A percentile compares a stretch with the other conserved stretches of the same genome.
Conservation (phyloP, 1,284 basidiomycete species). For the Amylostereum chailletii region DNA sequence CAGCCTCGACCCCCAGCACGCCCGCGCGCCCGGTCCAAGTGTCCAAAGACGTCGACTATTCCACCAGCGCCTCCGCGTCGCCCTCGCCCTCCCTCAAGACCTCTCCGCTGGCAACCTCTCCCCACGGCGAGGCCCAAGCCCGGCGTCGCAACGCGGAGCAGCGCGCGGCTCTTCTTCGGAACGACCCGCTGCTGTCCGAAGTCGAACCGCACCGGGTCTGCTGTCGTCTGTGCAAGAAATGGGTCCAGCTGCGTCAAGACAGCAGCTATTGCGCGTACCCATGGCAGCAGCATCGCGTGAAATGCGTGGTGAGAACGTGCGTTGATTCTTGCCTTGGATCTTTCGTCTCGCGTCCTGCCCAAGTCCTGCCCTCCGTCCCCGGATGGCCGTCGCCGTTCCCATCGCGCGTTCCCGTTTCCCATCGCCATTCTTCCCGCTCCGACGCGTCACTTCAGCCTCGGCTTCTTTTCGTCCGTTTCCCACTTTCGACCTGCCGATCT, state of each 20-base stretch:
- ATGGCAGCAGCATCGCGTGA: constrained; percentile 66
- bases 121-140: constrained; percentile 36
- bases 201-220: constrained; percentile 72
- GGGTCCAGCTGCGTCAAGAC: constrained; percentile 71
- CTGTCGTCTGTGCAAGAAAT: constrained; percentile 64
- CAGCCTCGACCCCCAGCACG: constrained; percentile 10
- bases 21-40: too few relatives aligned
- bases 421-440: constrained; percentile 9
- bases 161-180: constrained; percentile 55
- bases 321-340: too few relatives aligned
- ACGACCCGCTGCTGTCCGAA: constrained; percentile 51
- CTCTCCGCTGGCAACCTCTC: constrained; percentile 12
- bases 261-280: constrained; percentile 68
- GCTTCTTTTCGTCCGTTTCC: not conserved
- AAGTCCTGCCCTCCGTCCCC: too few relatives aligned
- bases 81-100: constrained; percentile 9
- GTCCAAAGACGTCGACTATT: too few relatives aligned
- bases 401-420: constrained; percentile 2
- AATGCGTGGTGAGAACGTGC: constrained; percentile 59
- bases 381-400: too few relatives aligned
- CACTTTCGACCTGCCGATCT: not conserved
- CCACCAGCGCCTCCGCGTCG: constrained; percentile 12
- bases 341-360: too few relatives aligned
- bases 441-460: not conserved
- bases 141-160: constrained; percentile 67